These are phyloP conservation scores for Pseudomonodictys pantanalensis DNA, from an alignment of 495 filamentous ascomycete species.

Conservation along the genomic window DNA sequence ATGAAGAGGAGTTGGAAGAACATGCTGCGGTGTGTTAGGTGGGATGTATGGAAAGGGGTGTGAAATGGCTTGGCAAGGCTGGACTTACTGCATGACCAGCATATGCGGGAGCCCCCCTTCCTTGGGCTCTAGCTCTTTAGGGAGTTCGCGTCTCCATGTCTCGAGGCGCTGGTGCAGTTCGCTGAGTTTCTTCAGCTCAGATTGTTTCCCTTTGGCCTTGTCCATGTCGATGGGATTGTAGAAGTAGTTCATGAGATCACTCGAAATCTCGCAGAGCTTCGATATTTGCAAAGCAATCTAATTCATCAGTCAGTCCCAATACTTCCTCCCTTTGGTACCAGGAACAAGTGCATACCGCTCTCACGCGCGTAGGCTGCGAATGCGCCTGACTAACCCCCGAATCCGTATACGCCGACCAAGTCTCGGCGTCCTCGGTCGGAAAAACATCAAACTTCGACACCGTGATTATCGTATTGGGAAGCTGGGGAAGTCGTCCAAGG, in stretches of 20 bases:
- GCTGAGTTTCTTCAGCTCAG: constrained; percentile 89
- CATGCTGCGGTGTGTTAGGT: constrained; percentile 64
- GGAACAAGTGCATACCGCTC: constrained; percentile 55
- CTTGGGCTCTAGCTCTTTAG: constrained; percentile 81
- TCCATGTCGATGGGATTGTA: constrained; percentile 73
- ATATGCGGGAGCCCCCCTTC: constrained; percentile 86
- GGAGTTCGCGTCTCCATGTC: constrained; percentile 83
- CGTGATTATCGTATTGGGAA: constrained; percentile 71
- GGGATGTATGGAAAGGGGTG: constrained; percentile 4
- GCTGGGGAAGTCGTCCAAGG: constrained; percentile 85
- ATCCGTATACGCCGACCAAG: constrained; percentile 90
- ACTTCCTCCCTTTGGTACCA: not conserved
- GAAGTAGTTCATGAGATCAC: constrained; percentile 83
- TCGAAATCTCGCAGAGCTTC: constrained; percentile 85
- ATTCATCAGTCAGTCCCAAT: not conserved
- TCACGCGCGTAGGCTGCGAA: constrained; percentile 76
- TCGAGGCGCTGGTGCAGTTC: constrained; percentile 89
- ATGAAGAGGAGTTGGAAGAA: constrained; percentile 96
- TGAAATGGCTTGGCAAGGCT: not conserved
- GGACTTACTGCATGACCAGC: constrained; percentile 88
- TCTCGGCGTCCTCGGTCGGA: constrained; percentile 77
- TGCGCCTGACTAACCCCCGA: constrained; percentile 64
- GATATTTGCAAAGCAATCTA: constrained; percentile 69
- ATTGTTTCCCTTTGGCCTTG: constrained; percentile 60
- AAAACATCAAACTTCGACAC: constrained; percentile 90